phyloP scores from a whole-genome alignment of 1,284 basidiomycete genomes.

The Trichosporon faecale region DNA sequence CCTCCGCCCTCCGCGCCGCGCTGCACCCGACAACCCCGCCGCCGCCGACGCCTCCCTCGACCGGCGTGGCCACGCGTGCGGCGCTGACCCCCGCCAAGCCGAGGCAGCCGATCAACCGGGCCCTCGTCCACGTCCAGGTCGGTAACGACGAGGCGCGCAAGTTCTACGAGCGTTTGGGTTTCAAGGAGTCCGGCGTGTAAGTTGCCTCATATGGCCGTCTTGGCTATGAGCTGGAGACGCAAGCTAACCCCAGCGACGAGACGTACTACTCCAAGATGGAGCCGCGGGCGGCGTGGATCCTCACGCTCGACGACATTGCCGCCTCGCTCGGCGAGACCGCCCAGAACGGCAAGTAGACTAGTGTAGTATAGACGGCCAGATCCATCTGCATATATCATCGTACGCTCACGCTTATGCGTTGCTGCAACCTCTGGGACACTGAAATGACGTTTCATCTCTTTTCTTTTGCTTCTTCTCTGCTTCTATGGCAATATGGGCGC shows the following conservation, averaged over 20 bases:
- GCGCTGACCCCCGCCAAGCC: conserved; percentile 34
- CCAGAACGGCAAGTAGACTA: neutral
- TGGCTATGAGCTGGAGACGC: neutral
- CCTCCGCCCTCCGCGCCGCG: conserved; percentile 36
- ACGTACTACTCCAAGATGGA: conserved; percentile 49
- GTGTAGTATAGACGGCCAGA: neutral
- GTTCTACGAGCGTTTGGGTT: conserved; percentile 50
- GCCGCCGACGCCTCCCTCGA: conserved; percentile 39
- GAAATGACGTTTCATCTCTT: neutral
- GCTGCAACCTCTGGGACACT: neutral
- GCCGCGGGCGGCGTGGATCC: conserved; percentile 42
- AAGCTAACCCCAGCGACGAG: conserved; percentile 34
- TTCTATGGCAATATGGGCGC: neutral
- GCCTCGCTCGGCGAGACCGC: conserved; percentile 32
- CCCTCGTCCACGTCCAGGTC: conserved; percentile 46
- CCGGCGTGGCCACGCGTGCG: conserved; percentile 38
- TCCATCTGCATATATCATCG: neutral
- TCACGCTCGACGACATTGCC: conserved; percentile 48
- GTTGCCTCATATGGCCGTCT: conserved; percentile 22
- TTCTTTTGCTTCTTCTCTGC: neutral
- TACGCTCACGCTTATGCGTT: too few relatives aligned
- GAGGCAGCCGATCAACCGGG: conserved; percentile 40
- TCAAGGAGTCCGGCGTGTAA: conserved; percentile 45
- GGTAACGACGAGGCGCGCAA: conserved; percentile 46
- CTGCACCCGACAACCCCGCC: conserved; percentile 45